Conservation (phyloP, 1,139 yeast species). For the Kurtzmaniella quercitrusa region DNA sequence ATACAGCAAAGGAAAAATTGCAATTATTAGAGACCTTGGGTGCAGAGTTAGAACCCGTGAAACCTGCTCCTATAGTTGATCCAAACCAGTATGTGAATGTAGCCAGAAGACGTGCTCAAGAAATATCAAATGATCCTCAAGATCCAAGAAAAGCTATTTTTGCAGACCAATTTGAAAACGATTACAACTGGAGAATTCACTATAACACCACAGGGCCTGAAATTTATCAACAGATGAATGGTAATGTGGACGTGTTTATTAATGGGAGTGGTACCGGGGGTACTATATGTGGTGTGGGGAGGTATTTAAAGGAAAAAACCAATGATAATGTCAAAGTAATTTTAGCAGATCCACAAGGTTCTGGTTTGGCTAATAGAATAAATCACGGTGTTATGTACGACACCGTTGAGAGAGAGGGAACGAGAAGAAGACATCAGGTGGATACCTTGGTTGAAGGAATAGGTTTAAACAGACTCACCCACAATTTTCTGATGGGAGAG, state of each 20-base stretch:
- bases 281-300: conserved; percentile 85
- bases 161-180: conserved; percentile 95
- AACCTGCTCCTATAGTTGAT: conserved; percentile 94
- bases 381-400: conserved; percentile 94
- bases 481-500: conserved; percentile 74
- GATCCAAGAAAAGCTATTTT: conserved; percentile 58
- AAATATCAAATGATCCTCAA: conserved; percentile 40
- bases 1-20: conserved; percentile 81
- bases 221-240: conserved; percentile 66
- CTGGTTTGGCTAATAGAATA: conserved; percentile 81
- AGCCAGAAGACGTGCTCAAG: conserved; percentile 64
- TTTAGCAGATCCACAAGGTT: conserved; percentile 94
- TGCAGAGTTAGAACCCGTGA: conserved; percentile 81
- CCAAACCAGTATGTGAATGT: conserved; percentile 90
- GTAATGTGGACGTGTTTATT: conserved; percentile 66
- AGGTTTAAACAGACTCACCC: conserved; percentile 82
- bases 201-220: conserved; percentile 88
- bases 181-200: conserved; percentile 84
- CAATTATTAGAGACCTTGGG: conserved; percentile 70
- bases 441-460: conserved; percentile 94
- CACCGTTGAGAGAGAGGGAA: conserved; percentile 83
- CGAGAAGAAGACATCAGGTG: conserved; percentile 91
- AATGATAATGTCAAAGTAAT: conserved; percentile 39
- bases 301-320: conserved; percentile 52
- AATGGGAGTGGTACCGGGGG: conserved; percentile 77